Evolutionary conservation across 305 asterid species (phyloP).

Genomic region (Fraxinus baroniana): DNA sequence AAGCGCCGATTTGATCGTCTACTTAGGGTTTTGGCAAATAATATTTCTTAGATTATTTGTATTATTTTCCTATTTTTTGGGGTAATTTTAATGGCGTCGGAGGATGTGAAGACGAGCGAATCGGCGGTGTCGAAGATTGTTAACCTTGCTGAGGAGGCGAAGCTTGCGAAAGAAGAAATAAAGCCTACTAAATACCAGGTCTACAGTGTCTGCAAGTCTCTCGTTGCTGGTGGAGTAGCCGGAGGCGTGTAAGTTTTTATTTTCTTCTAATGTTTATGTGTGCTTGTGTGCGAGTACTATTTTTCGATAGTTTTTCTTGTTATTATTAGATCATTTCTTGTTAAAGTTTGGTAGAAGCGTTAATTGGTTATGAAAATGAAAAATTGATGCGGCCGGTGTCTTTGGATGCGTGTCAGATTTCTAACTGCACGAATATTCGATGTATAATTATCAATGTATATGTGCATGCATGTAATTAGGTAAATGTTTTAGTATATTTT

Average conservation of each 20-base stretch:
- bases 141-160: slow-evolving; percentile 92
- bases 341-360: neutral
- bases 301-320: neutral
- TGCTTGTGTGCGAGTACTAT: neutral
- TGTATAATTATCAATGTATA: neutral
- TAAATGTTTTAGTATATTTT: neutral
- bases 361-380: neutral
- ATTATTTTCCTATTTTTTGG: neutral
- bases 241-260: slow-evolving; percentile 77
- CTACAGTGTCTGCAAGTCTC: slow-evolving; percentile 76
- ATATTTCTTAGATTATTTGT: slow-evolving; percentile 4
- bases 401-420: neutral
- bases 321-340: neutral
- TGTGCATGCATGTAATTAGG: neutral
- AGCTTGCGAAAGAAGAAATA: slow-evolving; percentile 82
- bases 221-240: slow-evolving; percentile 87
- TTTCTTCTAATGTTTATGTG: neutral
- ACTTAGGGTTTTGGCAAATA: slow-evolving; percentile 21
- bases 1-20: slow-evolving; percentile 22
- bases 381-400: neutral
- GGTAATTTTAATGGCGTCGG: slow-evolving; percentile 69
- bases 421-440: neutral
- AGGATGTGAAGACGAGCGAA: slow-evolving; percentile 79
- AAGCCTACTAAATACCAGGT: slow-evolving; percentile 64
- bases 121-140: slow-evolving; percentile 89